Conservation (phyloP, 2,329 filamentous ascomycete genomes). For the Ascochyta fabae region DNA sequence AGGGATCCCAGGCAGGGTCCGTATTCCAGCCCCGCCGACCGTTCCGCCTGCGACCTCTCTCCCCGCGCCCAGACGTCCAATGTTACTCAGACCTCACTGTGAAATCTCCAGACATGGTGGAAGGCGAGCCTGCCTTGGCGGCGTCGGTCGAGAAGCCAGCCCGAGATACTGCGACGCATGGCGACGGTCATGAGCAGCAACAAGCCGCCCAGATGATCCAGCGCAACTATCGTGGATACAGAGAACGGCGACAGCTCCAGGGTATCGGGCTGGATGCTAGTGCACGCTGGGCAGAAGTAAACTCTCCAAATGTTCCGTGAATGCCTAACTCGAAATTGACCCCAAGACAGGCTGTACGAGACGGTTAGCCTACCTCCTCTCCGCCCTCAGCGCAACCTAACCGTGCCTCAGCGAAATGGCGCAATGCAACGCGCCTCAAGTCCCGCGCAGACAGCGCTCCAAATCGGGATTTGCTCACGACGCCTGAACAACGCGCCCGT, state of each 20-base stretch:
- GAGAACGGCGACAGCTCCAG: constrained; percentile 71
- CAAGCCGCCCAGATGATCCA: constrained; percentile 47
- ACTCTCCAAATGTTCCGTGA: neutral
- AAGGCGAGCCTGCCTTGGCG: neutral
- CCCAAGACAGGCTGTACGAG: constrained; percentile 56
- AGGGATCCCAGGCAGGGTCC: constrained; percentile 12
- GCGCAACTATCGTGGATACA: constrained; percentile 79
- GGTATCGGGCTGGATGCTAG: constrained; percentile 73
- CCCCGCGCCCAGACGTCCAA: constrained; percentile 10
- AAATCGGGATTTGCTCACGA: constrained; percentile 20
- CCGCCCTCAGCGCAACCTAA: constrained; percentile 34
- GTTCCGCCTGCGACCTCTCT: constrained; percentile 12
- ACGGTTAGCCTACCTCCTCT: constrained; percentile 45
- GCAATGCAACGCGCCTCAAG: constrained; percentile 56
- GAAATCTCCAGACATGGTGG: constrained; percentile 4
- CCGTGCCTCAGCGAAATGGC: constrained; percentile 58
- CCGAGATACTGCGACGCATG: neutral
- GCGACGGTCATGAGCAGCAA: constrained; percentile 28
- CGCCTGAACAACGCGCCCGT: constrained; percentile 36
- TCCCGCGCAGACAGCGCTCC: constrained; percentile 47
- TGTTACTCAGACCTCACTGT: constrained; percentile 9
- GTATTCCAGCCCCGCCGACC: constrained; percentile 18
- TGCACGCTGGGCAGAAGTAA: constrained; percentile 73
- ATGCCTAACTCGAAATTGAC: constrained; percentile 1
- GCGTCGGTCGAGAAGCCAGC: neutral